A percentile compares a stretch with the other conserved stretches of the same genome.
These are phyloP conservation scores for Corymbia calophylla DNA, from an alignment of 441 rosid genomes.

Conservation along the genomic window DNA sequence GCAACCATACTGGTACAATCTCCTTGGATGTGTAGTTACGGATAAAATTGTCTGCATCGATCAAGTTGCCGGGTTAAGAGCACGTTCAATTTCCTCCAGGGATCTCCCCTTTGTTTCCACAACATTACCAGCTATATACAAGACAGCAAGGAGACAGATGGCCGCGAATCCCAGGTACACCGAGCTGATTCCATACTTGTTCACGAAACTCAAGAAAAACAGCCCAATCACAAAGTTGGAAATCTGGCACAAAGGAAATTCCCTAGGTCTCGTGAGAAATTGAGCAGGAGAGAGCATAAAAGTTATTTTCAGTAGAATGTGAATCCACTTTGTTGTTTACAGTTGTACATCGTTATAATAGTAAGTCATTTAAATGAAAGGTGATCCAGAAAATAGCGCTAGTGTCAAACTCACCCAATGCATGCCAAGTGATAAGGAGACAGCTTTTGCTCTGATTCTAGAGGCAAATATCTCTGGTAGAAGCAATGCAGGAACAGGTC, in stretches of 20 bases:
- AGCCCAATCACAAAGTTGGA: constrained; percentile 94
- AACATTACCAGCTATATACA: constrained; percentile 71
- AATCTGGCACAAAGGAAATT: constrained; percentile 38
- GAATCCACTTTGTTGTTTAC: not conserved
- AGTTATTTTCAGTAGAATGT: not conserved
- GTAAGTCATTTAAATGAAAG: not conserved
- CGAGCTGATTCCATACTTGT: constrained; percentile 82
- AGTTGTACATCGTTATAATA: not conserved
- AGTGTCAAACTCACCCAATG: constrained; percentile 66
- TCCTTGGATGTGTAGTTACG: not conserved
- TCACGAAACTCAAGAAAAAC: constrained; percentile 84
- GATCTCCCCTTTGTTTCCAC: constrained; percentile 97
- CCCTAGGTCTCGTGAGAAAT: not conserved
- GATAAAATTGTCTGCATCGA: not conserved
- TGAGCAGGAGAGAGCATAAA: not conserved
- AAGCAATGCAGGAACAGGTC: constrained; percentile 97
- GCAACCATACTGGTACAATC: not conserved
- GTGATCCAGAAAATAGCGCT: not conserved
- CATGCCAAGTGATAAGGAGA: constrained; percentile 88
- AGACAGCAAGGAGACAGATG: constrained; percentile 70
- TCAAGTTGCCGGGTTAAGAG: constrained; percentile 47
- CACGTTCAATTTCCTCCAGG: constrained; percentile 87
- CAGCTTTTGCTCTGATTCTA: constrained; percentile 97
- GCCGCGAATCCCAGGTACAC: constrained; percentile 78
- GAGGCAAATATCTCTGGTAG: constrained; percentile 95